Conservation (phyloP, 1,284 basidiomycete species). For the Schizophyllum amplum region DNA sequence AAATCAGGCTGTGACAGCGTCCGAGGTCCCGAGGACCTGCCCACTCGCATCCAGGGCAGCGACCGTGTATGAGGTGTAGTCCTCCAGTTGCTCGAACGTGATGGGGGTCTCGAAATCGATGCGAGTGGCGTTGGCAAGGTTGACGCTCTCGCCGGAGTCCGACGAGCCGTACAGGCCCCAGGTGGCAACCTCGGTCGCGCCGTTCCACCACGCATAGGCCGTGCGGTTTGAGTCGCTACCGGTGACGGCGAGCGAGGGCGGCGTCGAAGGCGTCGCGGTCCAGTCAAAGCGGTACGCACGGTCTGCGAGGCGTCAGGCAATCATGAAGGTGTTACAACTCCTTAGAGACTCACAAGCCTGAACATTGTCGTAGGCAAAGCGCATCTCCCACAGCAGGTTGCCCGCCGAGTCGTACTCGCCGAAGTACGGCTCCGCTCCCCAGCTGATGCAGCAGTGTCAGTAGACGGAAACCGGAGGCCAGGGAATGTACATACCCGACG, state of each 20-base stretch:
- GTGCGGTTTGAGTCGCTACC: background rate
- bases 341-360: background rate
- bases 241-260: background rate
- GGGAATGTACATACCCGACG: background rate
- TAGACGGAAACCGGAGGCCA: too few relatives aligned
- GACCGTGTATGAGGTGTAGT: background rate
- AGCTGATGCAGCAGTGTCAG: conserved; percentile 2
- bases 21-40: conserved; percentile 1
- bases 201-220: conserved; percentile 11
- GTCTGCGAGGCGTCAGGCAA: too few relatives aligned
- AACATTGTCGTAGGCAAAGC: conserved; percentile 4
- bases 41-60: conserved; percentile 4
- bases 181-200: conserved; percentile 7
- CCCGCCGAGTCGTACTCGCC: conserved; percentile 5
- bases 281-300: background rate
- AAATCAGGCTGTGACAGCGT: background rate
- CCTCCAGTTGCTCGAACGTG: background rate
- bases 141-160: background rate
- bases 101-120: conserved; percentile 8
- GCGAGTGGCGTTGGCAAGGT: background rate
- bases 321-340: background rate
- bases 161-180: conserved; percentile 2
- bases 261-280: background rate
- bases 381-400: conserved; percentile 6
- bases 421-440: conserved; percentile 8